Evolutionary conservation across 768 basidiomycete genomes (phyloP), one percentile per base, ranked within the genome.

Genomic region (Leccinum obscurum): DNA sequence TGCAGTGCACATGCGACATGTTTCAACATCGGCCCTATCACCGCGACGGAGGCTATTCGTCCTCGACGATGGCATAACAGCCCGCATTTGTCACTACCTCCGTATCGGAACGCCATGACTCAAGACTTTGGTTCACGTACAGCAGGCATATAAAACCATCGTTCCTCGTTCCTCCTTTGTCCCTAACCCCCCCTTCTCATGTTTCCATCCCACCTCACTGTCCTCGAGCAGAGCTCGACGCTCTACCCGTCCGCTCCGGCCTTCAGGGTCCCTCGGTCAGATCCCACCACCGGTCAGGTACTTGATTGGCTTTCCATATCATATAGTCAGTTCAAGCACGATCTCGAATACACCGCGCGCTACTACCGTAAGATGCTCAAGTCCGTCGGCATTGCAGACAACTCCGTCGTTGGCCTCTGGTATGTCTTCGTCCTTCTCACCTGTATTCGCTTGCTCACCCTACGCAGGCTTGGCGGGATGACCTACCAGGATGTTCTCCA

Each of bases 321-420:
- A 55, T 92, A 88, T 74, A 66, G 62, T 14, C 81, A 86, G 68
- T 92, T 92, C 76, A 77, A 79, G 60, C 59, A 70, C 17, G 86
- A 92, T 58, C 86, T 92, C 65, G 86, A 89, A 67, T 71, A 76
- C 35, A 83, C 81, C 62, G 89, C 90, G 37, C 80, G 78, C 50
- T 80, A 88, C 70, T 92, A 89, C 85, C 78, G 81, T 39, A 74
- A 71, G 15, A 69, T 74, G n/a, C 77, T 92, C 48, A 68, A 68
- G 39, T 68, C 76, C 41, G 73, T 78, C 22, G 79, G 78, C 41
- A 77, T 91, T 54, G 74, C 77, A 30, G 75, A 72, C 50, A 74
- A 82, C 55, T 86, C 90, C 9, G 83, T 92, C 32, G 77, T 92
- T 44, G 89, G 89, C 20, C 72, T 90, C 58, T 92, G 90, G 90